Percentiles rank a stretch among this genome's conserved stretches.
Conservation (phyloP, 2,329 filamentous ascomycete genomes). For the Microdochium bolleyi region DNA sequence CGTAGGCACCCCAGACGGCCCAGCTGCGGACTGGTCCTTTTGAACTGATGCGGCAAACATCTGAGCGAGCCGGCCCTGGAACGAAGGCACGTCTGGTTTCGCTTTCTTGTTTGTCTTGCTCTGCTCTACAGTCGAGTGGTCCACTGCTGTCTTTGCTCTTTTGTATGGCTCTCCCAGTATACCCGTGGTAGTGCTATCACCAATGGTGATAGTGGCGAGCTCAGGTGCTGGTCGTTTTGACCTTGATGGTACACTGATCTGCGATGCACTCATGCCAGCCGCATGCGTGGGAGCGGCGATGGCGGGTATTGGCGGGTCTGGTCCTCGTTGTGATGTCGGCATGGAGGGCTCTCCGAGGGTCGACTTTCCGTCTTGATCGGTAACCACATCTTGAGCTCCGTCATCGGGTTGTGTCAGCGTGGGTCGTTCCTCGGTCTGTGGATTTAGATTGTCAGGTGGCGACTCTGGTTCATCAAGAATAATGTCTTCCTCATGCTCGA, state of each 20-base stretch:
- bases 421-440: too few relatives aligned
- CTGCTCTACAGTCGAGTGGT: conserved; percentile 8
- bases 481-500: too few relatives aligned
- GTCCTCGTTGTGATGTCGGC: conserved; percentile 2
- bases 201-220: conserved; percentile 68
- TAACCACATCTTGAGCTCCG: neutral
- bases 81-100: conserved; percentile 26
- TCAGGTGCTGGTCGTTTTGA: conserved; percentile 54
- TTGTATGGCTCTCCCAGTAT: conserved; percentile 53
- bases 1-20: neutral
- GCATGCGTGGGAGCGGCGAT: conserved; percentile 20
- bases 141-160: conserved; percentile 30
- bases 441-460: too few relatives aligned
- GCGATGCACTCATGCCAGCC: conserved; percentile 14
- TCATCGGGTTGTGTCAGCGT: too few relatives aligned
- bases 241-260: conserved; percentile 9
- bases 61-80: conserved; percentile 33
- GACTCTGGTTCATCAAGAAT: too few relatives aligned
- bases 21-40: conserved; percentile 6
- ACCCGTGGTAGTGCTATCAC: conserved; percentile 57
- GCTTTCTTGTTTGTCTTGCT: conserved; percentile 22
- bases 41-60: conserved; percentile 31
- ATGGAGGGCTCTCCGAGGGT: conserved; percentile 10
- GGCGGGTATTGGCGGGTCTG: conserved; percentile 23
- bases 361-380: conserved; percentile 3